These are phyloP conservation scores for Globisporangium barbulae DNA, from an alignment of 352 stramenopile species.

Conservation along the genomic window DNA sequence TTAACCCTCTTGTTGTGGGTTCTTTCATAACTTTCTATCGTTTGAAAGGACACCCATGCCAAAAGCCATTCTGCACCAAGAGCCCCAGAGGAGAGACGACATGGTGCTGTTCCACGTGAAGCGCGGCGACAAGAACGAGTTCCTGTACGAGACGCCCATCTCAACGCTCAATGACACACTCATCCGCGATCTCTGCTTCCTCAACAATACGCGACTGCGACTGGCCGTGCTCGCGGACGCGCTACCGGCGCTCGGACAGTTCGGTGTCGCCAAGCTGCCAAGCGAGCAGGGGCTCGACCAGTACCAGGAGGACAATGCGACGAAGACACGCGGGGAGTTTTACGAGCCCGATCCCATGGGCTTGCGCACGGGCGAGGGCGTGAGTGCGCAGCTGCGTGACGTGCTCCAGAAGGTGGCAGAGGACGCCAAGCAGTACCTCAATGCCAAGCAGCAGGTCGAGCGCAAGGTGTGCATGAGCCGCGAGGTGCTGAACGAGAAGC, in stretches of 20 bases:
- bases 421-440: slow-evolving; percentile 73
- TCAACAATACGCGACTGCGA: slow-evolving; percentile 83
- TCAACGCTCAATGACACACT: slow-evolving; percentile 78
- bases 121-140: slow-evolving; percentile 84
- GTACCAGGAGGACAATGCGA: slow-evolving; percentile 55
- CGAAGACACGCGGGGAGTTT: slow-evolving; percentile 65
- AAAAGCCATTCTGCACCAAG: neutral
- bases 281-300: slow-evolving; percentile 87
- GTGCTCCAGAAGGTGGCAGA: slow-evolving; percentile 73
- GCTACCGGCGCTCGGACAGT: slow-evolving; percentile 68
- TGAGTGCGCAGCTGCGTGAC: slow-evolving; percentile 73
- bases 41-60: too few relatives aligned
- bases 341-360: slow-evolving; percentile 88
- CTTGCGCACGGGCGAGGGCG: slow-evolving; percentile 84
- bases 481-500: slow-evolving; percentile 85
- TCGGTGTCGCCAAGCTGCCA: slow-evolving; percentile 84
- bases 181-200: slow-evolving; percentile 73
- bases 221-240: slow-evolving; percentile 72
- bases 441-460: slow-evolving; percentile 63
- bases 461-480: slow-evolving; percentile 59
- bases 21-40: too few relatives aligned
- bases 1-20: too few relatives aligned
- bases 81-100: neutral
- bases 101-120: slow-evolving; percentile 93
- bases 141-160: slow-evolving; percentile 87